Conservation (phyloP, 495 filamentous ascomycete genomes). For the Penicillium argentinense region DNA sequence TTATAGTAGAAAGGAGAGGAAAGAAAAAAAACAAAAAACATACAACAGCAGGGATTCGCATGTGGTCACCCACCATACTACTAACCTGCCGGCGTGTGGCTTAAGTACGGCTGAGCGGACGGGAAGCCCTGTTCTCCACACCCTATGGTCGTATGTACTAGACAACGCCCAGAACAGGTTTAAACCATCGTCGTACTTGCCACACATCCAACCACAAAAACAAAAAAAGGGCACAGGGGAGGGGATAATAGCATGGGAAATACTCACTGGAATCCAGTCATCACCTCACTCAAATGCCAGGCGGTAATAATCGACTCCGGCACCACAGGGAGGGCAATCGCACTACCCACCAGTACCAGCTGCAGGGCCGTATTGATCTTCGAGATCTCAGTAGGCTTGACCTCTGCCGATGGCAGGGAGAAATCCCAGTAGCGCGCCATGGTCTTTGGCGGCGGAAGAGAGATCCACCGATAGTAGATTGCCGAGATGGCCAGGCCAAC, state of each 20-base stretch:
- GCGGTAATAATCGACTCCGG: slow-evolving; percentile 40
- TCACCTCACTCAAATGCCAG: slow-evolving; percentile 52
- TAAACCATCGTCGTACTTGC: slow-evolving; percentile 5
- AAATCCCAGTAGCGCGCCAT: slow-evolving; percentile 97
- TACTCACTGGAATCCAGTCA: slow-evolving; percentile 73
- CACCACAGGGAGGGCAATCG: slow-evolving; percentile 70
- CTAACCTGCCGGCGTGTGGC: slow-evolving; percentile 50
- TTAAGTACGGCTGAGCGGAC: slow-evolving; percentile 51
- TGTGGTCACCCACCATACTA: slow-evolving; percentile 53
- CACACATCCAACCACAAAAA: neutral
- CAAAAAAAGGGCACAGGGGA: neutral
- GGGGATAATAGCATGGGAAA: slow-evolving; percentile 1
- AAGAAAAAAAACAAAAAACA: slow-evolving; percentile 19
- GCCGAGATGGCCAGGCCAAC: slow-evolving; percentile 83
- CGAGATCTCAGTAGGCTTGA: slow-evolving; percentile 85
- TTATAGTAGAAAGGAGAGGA: slow-evolving; percentile 13
- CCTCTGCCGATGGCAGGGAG: slow-evolving; percentile 86
- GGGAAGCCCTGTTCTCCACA: slow-evolving; percentile 51
- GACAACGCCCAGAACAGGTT: neutral
- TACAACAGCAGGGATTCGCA: slow-evolving; percentile 51
- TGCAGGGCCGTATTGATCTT: slow-evolving; percentile 88
- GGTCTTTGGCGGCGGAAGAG: slow-evolving; percentile 88
- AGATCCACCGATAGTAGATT: slow-evolving; percentile 94
- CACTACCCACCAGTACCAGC: slow-evolving; percentile 72
- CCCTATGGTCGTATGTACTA: slow-evolving; percentile 50